Percentiles rank a stretch among this genome's conserved stretches.
phyloP scores from a whole-genome alignment of 2,329 filamentous ascomycete species.

The Neopestalotiopsis sp. region DNA sequence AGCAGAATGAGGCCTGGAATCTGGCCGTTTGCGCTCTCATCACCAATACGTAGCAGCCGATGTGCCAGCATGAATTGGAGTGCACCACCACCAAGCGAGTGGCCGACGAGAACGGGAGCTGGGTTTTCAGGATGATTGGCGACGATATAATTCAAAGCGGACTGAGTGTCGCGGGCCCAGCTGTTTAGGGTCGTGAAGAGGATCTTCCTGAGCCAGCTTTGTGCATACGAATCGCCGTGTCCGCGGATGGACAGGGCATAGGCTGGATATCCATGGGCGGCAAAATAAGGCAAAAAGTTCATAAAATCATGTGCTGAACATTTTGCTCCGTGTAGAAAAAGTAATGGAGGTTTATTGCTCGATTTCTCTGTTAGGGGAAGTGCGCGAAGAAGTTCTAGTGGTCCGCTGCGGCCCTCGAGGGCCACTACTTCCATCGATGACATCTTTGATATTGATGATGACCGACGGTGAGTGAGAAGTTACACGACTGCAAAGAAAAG shows the following conservation, averaged over 20 bases:
- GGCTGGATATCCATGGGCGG: conserved; percentile 18
- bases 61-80: conserved; percentile 18
- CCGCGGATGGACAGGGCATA: conserved; percentile 21
- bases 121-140: conserved; percentile 8
- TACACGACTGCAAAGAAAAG: not conserved
- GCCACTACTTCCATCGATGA: conserved; percentile 1
- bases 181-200: conserved; percentile 17
- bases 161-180: conserved; percentile 14
- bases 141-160: conserved; percentile 7
- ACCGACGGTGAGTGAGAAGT: not conserved
- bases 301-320: conserved; percentile 19
- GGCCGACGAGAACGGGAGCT: conserved; percentile 17
- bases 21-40: not conserved
- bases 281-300: conserved; percentile 21
- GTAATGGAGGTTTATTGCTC: conserved; percentile 17
- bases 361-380: not conserved
- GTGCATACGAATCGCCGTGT: conserved; percentile 17
- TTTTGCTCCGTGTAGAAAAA: conserved; percentile 21
- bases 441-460: not conserved
- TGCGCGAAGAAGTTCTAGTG: conserved; percentile 19
- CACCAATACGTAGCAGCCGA: not conserved
- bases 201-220: conserved; percentile 11
- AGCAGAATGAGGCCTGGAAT: conserved; percentile 21
- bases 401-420: conserved; percentile 12
- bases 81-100: conserved; percentile 20